These are phyloP conservation scores for Stipa capillata DNA, from an alignment of 176 grass and related monocot species.

Conservation along the genomic window DNA sequence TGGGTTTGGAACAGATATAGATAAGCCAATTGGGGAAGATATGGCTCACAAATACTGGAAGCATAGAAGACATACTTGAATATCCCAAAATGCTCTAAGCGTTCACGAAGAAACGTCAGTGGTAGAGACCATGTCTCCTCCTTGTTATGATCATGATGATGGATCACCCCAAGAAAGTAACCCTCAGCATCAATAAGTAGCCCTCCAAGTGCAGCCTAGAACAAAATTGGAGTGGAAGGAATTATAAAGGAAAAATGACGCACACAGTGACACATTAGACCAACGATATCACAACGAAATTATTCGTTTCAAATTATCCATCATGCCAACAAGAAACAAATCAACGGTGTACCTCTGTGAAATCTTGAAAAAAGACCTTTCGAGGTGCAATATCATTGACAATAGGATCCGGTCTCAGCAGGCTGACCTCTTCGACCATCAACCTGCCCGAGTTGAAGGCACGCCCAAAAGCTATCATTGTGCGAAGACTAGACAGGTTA, in stretches of 20 bases:
- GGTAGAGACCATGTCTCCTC: not conserved
- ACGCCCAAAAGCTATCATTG: not conserved
- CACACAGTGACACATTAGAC: not conserved
- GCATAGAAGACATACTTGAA: not conserved
- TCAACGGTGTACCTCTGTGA: not conserved
- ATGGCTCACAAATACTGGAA: not conserved
- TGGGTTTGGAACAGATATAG: not conserved
- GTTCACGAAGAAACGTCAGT: not conserved
- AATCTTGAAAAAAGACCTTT: not conserved
- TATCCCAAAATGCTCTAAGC: not conserved
- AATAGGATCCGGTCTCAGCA: no score
- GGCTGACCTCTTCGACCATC: not conserved
- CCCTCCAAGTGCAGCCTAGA: constrained; percentile 27
- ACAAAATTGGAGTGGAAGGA: not conserved
- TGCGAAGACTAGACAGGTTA: no score
- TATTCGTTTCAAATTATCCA: not conserved
- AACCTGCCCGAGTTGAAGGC: not conserved
- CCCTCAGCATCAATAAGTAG: not conserved
- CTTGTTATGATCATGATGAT: not conserved
- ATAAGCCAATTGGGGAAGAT: not conserved
- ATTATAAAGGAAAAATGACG: not conserved
- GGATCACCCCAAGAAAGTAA: not conserved
- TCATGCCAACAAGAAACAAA: not conserved
- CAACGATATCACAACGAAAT: not conserved
- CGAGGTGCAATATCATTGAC: not conserved